Evolutionary conservation across 2,329 filamentous ascomycete species (phyloP), one percentile per base, ranked within the genome.

Genomic region (Amylocarpus encephaloides): DNA sequence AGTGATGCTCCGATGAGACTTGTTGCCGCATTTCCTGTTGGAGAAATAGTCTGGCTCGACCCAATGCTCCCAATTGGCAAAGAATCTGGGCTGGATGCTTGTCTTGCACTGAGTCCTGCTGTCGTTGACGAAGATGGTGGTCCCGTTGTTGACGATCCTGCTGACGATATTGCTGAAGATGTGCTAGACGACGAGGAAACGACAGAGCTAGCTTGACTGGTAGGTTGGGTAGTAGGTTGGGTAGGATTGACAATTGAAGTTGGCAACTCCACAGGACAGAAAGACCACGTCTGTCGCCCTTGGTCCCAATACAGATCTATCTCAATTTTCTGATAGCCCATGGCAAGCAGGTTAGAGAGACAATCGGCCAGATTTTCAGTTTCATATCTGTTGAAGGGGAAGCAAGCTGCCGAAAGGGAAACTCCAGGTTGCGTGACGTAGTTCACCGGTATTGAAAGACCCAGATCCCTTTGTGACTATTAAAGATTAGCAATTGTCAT

Each of bases 301-400:
- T 72, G 60, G 55, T 84, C 81, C 82, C 82, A 86, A 60, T 82
- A 85, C 11, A 83, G 58, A 62, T 86, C 82, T 26, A 83, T 65
- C 39, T 77, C 66, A 41, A 84, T 71, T 40, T 77, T 72, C 35
- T 74, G 71, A 58, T 80, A 83, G 5, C 79, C 79, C n/a, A 75
- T 66, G 0, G 75, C 73, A 26, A 86, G 68, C 1, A 86, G 69
- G 62, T 84, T 83, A 4, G 80, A 83, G 33, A 85, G 68, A 65
- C 82, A 86, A 19, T 70, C 72, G 34, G 69, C 69, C 13, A 74
- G 72, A 3, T 70, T 70, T 26, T 68, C 64, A 58, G 75, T 70
- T 55, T 79, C 74, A 63, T 78, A 85, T n/a, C 71, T 66, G 6
- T 71, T 68, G 49, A 72, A 59, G 7, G 70, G 66, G 59, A 85